phyloP scores from a whole-genome alignment of 1,284 basidiomycete species.

The Sanghuangporus weigelae region DNA sequence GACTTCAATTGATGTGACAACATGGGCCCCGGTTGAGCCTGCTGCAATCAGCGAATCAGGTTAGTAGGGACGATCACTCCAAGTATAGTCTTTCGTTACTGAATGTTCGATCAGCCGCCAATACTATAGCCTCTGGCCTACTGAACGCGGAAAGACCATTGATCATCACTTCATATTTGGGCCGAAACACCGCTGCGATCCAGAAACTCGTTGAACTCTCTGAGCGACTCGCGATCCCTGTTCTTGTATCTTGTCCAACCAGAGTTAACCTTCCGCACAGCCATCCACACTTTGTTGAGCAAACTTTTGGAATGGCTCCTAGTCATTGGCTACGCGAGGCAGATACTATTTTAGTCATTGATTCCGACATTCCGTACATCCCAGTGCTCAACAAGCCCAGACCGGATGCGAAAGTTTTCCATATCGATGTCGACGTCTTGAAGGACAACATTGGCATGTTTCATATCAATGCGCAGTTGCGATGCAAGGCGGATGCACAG shows the following conservation, averaged over 20 bases:
- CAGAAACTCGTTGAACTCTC: conserved; percentile 44
- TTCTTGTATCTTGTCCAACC: conserved; percentile 48
- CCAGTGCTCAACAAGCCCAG: conserved; percentile 41
- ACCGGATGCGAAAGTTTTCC: conserved; percentile 44
- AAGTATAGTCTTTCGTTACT: not conserved
- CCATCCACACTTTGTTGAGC: conserved; percentile 49
- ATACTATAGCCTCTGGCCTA: conserved; percentile 43
- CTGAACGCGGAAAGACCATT: conserved; percentile 48
- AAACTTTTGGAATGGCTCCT: conserved; percentile 40
- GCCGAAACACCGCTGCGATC: conserved; percentile 49
- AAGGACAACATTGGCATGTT: conserved; percentile 48
- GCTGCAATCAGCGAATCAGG: conserved; percentile 43
- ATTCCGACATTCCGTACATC: conserved; percentile 66
- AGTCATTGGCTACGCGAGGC: conserved; percentile 44
- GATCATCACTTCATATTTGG: conserved; percentile 59
- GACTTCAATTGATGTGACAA: conserved; percentile 28
- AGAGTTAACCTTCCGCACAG: conserved; percentile 51
- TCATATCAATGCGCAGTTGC: conserved; percentile 50
- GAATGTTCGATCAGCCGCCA: conserved; percentile 31
- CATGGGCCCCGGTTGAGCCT: conserved; percentile 49
- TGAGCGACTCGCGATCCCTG: conserved; percentile 46
- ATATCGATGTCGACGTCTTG: conserved; percentile 61
- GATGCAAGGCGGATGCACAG: conserved; percentile 52
- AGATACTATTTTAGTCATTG: conserved; percentile 59
- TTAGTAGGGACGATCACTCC: conserved; percentile 23